Conservation (phyloP, 441 rosid genomes). For the Pelargonium fulgidum region DNA sequence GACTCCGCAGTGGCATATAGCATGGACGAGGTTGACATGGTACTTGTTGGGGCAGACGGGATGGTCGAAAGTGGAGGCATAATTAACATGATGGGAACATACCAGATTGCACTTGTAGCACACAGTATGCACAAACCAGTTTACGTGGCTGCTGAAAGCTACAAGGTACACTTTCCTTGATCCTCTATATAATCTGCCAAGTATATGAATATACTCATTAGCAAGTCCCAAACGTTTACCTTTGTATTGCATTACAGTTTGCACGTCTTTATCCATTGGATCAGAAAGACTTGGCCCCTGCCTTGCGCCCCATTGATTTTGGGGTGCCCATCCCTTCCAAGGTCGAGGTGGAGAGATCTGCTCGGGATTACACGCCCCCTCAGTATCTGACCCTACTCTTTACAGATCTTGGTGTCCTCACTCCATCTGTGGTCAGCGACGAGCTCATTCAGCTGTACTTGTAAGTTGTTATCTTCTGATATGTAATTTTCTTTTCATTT, state of each 20-base stretch:
- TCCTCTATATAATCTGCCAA: neutral
- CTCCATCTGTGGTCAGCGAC: slow-evolving; percentile 84
- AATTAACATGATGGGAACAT: slow-evolving; percentile 96
- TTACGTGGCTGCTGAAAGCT: slow-evolving; percentile 93
- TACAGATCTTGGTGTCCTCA: slow-evolving; percentile 83
- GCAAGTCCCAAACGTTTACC: neutral
- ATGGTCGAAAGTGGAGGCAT: slow-evolving; percentile 92
- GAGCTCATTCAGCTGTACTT: slow-evolving; percentile 85
- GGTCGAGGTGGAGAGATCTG: slow-evolving; percentile 86
- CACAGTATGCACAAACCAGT: slow-evolving; percentile 88
- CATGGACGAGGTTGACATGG: slow-evolving; percentile 93
- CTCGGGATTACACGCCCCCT: slow-evolving; percentile 86
- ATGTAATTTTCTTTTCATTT: neutral
- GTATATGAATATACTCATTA: neutral
- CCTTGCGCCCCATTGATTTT: slow-evolving; percentile 66
- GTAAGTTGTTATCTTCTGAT: slow-evolving; percentile 19
- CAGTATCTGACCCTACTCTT: slow-evolving; percentile 76
- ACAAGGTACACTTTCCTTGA: slow-evolving; percentile 41
- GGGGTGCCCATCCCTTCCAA: slow-evolving; percentile 70
- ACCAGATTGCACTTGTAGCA: slow-evolving; percentile 80
- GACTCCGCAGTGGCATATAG: slow-evolving; percentile 88
- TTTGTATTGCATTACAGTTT: slow-evolving; percentile 41
- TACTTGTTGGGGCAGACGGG: slow-evolving; percentile 80
- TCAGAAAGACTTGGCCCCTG: slow-evolving; percentile 80
- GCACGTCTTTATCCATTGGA: slow-evolving; percentile 89